These are phyloP conservation scores for Williopsis jadinii DNA, from an alignment of 1,139 yeast species.

Conservation along the genomic window DNA sequence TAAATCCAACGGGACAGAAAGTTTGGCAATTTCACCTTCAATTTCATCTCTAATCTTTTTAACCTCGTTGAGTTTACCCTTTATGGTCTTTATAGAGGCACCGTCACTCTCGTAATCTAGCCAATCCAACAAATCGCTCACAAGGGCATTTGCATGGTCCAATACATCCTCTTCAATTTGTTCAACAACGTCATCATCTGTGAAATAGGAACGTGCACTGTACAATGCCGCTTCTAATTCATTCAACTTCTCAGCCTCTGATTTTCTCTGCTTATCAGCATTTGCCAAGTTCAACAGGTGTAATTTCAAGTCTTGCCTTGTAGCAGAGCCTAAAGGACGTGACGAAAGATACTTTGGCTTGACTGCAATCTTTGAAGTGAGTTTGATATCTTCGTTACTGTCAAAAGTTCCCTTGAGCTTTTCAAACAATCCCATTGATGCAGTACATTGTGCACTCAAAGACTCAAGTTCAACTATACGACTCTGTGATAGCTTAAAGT, in stretches of 20 bases:
- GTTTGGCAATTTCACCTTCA: constrained; percentile 26
- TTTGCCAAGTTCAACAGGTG: constrained; percentile 21
- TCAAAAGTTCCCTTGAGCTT: constrained; percentile 6
- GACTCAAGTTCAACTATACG: constrained; percentile 41
- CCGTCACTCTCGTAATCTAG: constrained; percentile 66
- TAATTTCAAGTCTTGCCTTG: constrained; percentile 29
- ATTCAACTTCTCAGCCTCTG: constrained; percentile 45
- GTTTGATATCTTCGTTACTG: constrained; percentile 3
- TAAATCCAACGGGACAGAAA: constrained; percentile 29
- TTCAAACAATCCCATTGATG: constrained; percentile 7
- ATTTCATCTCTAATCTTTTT: constrained; percentile 24
- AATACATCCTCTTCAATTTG: constrained; percentile 32
- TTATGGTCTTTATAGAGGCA: constrained; percentile 34
- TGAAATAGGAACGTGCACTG: constrained; percentile 45
- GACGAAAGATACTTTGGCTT: constrained; percentile 34
- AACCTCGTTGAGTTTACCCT: constrained; percentile 27
- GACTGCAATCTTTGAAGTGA: constrained; percentile 12
- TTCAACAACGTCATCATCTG: constrained; percentile 36
- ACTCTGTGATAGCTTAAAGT: constrained; percentile 41
- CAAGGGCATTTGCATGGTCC: constrained; percentile 30
- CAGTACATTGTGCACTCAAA: constrained; percentile 27
- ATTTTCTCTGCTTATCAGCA: constrained; percentile 41
- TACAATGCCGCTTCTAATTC: constrained; percentile 53
- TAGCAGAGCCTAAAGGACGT: constrained; percentile 37
- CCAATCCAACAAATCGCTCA: constrained; percentile 64